Conservation (phyloP, 2,329 filamentous ascomycete genomes). For the Immersiporthe knoxdaviesiana region DNA sequence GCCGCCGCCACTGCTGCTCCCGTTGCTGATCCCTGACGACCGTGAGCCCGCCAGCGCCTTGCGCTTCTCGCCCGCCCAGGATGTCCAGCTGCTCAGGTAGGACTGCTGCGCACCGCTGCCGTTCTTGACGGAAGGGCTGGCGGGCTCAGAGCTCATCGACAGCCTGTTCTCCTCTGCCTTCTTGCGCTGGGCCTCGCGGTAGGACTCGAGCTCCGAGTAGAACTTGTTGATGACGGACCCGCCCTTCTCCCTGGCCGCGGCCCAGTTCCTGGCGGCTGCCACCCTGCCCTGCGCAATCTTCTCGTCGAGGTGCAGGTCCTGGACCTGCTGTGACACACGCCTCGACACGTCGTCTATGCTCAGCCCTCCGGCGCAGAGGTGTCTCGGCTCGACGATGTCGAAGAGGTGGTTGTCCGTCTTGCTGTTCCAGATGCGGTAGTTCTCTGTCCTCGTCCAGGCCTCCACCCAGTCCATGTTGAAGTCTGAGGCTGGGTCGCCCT, state of each 20-base stretch:
- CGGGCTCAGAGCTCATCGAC: slow-evolving; percentile 39
- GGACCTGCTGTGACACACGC: slow-evolving; percentile 85
- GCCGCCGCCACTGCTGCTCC: slow-evolving; percentile 23
- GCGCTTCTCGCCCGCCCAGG: slow-evolving; percentile 76
- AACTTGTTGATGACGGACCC: slow-evolving; percentile 84
- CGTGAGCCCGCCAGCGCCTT: slow-evolving; percentile 54
- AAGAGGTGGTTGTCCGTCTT: slow-evolving; percentile 87
- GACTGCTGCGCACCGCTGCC: slow-evolving; percentile 44
- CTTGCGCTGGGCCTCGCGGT: slow-evolving; percentile 73
- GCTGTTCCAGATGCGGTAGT: slow-evolving; percentile 85
- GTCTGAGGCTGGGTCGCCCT: slow-evolving; percentile 83
- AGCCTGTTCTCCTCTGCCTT: slow-evolving; percentile 57
- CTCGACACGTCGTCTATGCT: slow-evolving; percentile 94
- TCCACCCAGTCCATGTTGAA: slow-evolving; percentile 85
- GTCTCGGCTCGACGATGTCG: slow-evolving; percentile 88
- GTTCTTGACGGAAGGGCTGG: slow-evolving; percentile 46
- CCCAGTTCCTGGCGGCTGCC: slow-evolving; percentile 84
- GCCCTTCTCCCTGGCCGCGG: slow-evolving; percentile 85
- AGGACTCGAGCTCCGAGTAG: slow-evolving; percentile 85
- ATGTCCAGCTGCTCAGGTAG: slow-evolving; percentile 71
- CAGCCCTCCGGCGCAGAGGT: slow-evolving; percentile 90
- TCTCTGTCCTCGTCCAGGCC: slow-evolving; percentile 86
- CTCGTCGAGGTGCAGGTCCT: slow-evolving; percentile 92
- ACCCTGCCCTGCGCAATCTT: slow-evolving; percentile 82
- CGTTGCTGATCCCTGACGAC: slow-evolving; percentile 33